These are phyloP conservation scores for Orbilia oligospora DNA, from an alignment of 2,329 filamentous ascomycete species.

Conservation along the genomic window DNA sequence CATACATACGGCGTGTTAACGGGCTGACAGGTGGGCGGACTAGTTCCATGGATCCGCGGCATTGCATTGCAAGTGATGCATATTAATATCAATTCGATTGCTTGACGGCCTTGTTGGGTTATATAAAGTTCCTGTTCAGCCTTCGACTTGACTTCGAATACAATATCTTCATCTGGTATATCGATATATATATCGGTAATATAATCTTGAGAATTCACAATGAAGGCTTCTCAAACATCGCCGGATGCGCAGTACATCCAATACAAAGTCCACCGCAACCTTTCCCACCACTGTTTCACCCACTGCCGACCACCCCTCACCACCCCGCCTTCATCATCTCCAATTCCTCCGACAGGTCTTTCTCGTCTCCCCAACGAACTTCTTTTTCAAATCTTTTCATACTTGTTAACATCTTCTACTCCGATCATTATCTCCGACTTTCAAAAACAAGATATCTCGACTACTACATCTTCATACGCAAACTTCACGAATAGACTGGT, in stretches of 20 bases:
- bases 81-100: not conserved
- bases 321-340: conserved; percentile 5
- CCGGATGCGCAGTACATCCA: conserved; percentile 24
- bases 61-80: too few species aligned
- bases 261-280: conserved; percentile 39
- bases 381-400: conserved; percentile 38
- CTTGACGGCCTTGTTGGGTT: not conserved
- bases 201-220: not conserved
- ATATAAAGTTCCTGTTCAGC: conserved; percentile 1
- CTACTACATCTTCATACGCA: conserved; percentile 13
- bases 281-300: conserved; percentile 32
- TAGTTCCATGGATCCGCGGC: not conserved
- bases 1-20: not conserved
- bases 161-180: not conserved
- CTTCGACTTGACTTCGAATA: not conserved
- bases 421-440: conserved; percentile 46
- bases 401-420: conserved; percentile 29
- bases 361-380: conserved; percentile 42
- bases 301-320: conserved; percentile 4
- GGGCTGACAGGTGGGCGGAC: conserved; percentile 17
- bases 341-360: conserved; percentile 5
- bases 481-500: conserved; percentile 25
- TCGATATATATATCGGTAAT: not conserved
- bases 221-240: conserved; percentile 1
- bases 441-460: conserved; percentile 36